Evolutionary conservation across 352 stramenopile species (phyloP), one percentile per base, ranked within the genome.

Genomic region (Pythium coloratum): DNA sequence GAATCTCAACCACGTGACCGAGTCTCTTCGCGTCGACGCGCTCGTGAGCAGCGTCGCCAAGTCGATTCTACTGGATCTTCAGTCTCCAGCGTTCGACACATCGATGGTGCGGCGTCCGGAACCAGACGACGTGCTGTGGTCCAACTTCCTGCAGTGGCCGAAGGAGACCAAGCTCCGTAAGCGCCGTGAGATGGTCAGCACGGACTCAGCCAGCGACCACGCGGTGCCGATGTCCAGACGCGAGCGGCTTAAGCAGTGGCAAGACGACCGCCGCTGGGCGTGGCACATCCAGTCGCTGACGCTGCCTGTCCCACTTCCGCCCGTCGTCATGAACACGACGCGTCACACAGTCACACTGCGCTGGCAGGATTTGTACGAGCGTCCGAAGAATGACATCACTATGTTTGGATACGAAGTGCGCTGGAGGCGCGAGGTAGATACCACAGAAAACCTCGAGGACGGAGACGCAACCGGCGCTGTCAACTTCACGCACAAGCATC

Each of bases 221-320:
- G 51, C 59, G 34, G 47, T 75, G 74, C 56, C 54, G 66, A 61
- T 92, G 57, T 91, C 84, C 14, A 78, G 86, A 24, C 84, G 84
- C 49, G 81, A 95, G 51, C 77, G 86, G 0, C 81, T 92, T 46
- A 92, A 93, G 66, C 71, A 87, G 32, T 93, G 86, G 84, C 86
- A 95, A 28, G 81, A 92, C 36, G 85, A 91, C 64, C 84, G 81
- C 40, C 76, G 85, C 0, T 93, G 84, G 83, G 83, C 89, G 59
- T 65, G 80, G 2, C 73, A 79, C 59, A 78, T 95, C 53, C 71
- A 81, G 47, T 80, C 81, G 33, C 73, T 91, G 30, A 93, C 86
- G 20, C 77, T 95, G 1, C 86, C 86, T 0, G 80, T 92, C 8
- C 70, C 86, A 18, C 74, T 80, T 49, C 77, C 86, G 3, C 82